Evolutionary conservation across 352 stramenopile species (phyloP).

Genomic region (Globisporangium viniferum): DNA sequence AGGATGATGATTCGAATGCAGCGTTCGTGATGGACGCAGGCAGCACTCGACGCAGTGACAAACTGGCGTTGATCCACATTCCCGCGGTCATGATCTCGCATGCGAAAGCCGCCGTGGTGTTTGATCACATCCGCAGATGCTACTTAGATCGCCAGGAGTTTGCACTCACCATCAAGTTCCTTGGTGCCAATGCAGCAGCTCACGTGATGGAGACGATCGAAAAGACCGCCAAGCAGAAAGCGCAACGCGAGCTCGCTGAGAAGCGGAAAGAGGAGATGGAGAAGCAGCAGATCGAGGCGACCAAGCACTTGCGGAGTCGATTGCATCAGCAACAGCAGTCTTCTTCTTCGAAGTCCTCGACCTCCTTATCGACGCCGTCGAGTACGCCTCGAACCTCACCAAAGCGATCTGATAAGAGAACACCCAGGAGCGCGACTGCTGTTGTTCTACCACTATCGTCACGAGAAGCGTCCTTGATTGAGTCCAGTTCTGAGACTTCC

Average conservation of each 20-base stretch:
- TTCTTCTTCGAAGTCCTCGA: background rate
- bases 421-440: no score
- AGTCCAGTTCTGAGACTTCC: slow-evolving; percentile 7
- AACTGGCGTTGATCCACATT: slow-evolving; percentile 30
- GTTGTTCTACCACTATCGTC: background rate
- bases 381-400: slow-evolving; percentile 8
- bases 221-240: slow-evolving; percentile 20
- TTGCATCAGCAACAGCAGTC: slow-evolving; percentile 22
- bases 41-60: slow-evolving; percentile 17
- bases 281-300: slow-evolving; percentile 43
- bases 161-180: slow-evolving; percentile 49
- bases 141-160: slow-evolving; percentile 43
- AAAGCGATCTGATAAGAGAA: background rate
- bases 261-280: slow-evolving; percentile 34
- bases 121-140: slow-evolving; percentile 49
- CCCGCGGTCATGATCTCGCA: slow-evolving; percentile 63
- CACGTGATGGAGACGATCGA: slow-evolving; percentile 53
- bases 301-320: slow-evolving; percentile 49
- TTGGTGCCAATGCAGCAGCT: slow-evolving; percentile 48
- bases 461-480: background rate
- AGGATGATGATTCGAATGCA: slow-evolving; percentile 19
- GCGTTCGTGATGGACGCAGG: slow-evolving; percentile 78
- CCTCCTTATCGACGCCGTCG: slow-evolving; percentile 6
- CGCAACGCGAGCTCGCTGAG: slow-evolving; percentile 21
- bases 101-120: slow-evolving; percentile 36